Evolutionary conservation across 169 alveolate genomes (phyloP).

Genomic region (Eimeria maxima): DNA sequence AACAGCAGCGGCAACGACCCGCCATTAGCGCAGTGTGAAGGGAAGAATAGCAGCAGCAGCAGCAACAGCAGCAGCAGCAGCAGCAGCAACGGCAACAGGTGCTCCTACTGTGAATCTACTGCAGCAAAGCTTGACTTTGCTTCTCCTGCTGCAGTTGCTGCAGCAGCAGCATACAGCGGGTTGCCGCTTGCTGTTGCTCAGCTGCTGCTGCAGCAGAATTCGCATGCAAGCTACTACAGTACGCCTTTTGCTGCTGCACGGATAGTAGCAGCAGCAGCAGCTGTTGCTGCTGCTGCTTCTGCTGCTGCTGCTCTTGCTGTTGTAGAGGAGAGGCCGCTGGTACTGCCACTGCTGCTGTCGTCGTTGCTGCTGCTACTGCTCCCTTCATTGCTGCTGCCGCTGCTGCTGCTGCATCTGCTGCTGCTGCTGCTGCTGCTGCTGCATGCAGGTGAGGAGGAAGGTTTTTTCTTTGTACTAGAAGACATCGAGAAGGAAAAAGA

Average conservation of each 20-base stretch:
- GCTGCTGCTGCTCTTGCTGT: conserved; percentile 29
- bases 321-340: neutral
- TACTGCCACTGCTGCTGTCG: neutral
- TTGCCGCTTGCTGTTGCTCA: conserved; percentile 4
- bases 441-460: neutral
- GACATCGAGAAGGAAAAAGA: neutral
- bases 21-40: neutral
- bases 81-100: neutral
- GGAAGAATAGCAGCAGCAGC: conserved; percentile 4
- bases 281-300: conserved; percentile 33
- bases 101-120: neutral
- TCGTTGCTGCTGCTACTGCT: neutral
- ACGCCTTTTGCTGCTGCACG: conserved; percentile 53
- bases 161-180: conserved; percentile 31
- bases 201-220: conserved; percentile 49
- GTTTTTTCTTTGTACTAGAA: neutral
- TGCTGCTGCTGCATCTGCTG: neutral
- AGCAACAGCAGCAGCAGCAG: conserved; percentile 1
- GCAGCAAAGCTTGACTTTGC: neutral
- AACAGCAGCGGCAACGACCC: neutral
- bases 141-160: conserved; percentile 57
- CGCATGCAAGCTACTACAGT: conserved; percentile 6
- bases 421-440: conserved; percentile 62
- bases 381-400: neutral
- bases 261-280: no score